Percentiles rank a stretch among this genome's conserved stretches.
These are phyloP conservation scores for Trichophyton verrucosum DNA, from an alignment of 2,329 filamentous ascomycete genomes.

Conservation along the genomic window DNA sequence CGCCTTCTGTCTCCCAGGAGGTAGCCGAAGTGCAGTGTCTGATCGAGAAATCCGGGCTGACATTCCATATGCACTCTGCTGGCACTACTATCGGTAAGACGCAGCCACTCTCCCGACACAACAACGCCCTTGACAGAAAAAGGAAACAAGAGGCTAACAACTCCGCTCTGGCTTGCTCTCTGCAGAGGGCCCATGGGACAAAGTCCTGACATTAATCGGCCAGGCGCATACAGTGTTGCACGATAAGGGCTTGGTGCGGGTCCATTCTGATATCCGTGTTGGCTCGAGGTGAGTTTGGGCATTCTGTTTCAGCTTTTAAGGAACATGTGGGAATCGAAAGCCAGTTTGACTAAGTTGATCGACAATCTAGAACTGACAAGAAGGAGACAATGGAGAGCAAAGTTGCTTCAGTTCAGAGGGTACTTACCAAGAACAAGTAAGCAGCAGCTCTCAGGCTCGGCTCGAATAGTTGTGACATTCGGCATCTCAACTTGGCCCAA, in stretches of 20 bases:
- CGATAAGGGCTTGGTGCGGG: slow-evolving; percentile 60
- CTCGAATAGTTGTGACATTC: background rate
- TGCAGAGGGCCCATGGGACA: slow-evolving; percentile 82
- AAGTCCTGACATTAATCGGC: slow-evolving; percentile 74
- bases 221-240: slow-evolving; percentile 73
- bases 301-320: background rate
- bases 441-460: background rate
- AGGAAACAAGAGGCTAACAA: background rate
- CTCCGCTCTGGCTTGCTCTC: background rate
- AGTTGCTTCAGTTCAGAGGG: slow-evolving; percentile 48
- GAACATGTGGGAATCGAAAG: background rate
- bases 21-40: slow-evolving; percentile 81
- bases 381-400: slow-evolving; percentile 70
- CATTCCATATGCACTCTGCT: slow-evolving; percentile 82
- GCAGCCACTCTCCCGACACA: background rate
- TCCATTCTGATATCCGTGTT: slow-evolving; percentile 80
- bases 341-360: background rate
- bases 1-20: slow-evolving; percentile 63
- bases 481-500: background rate
- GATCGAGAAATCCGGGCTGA: slow-evolving; percentile 65
- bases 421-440: slow-evolving; percentile 31
- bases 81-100: slow-evolving; percentile 78
- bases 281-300: slow-evolving; percentile 53
- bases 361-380: slow-evolving; percentile 59
- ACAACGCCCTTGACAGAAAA: background rate